Base-by-base conservation (phyloP, 2,329 filamentous ascomycete species). In the Fulvia fulva region DNA sequence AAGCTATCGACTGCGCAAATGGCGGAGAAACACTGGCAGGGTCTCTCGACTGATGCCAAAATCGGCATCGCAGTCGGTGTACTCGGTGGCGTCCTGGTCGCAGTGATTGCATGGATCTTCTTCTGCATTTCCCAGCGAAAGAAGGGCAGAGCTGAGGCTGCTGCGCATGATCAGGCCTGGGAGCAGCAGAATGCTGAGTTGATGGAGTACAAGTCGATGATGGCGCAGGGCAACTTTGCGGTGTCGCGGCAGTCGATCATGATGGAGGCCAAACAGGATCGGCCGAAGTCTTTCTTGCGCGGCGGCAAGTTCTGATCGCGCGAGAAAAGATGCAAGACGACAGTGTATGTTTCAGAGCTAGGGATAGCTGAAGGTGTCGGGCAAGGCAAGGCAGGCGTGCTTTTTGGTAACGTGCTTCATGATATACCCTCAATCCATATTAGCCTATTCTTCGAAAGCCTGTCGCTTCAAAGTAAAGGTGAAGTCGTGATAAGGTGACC, bases 101-200 rank as follows among this genome's bases (percentile, higher is more conserved):
- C 68, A 7, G 65, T 74, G 21, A 53, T 67, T 23, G 67, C 64
- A 3, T 70, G 69, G 51, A 63, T 73, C 11, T 74, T 80, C 65
- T 81, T 75, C 71, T 82, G 78, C 67, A 64, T 81, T 61, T 74
- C 73, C 50, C 80, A 82, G 68, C 76, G 81, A 57, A 75, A 76
- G 57, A 73, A 74, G 60, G 81, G 81, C 32, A 76, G 77, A 58
- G 74, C 75, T 46, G 81, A 83, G 67, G 73, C 75, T 47, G 76
- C 74, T 21, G 55, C 77, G 22, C 78, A 78, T 43, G 78, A 81
- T 60, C 73, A 74, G 65, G 76, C 76, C 51, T 81, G 76, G 71
- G 72, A 76, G 43, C 71, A 72, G 56, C 71, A 76, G 51, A 66
- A 71, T 21, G 59, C 63, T 25, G 76, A 77, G 64, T 58, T 72